These are phyloP conservation scores for Chaetomium olivaceum DNA, from an alignment of 2,329 filamentous ascomycete genomes.

Conservation along the genomic window DNA sequence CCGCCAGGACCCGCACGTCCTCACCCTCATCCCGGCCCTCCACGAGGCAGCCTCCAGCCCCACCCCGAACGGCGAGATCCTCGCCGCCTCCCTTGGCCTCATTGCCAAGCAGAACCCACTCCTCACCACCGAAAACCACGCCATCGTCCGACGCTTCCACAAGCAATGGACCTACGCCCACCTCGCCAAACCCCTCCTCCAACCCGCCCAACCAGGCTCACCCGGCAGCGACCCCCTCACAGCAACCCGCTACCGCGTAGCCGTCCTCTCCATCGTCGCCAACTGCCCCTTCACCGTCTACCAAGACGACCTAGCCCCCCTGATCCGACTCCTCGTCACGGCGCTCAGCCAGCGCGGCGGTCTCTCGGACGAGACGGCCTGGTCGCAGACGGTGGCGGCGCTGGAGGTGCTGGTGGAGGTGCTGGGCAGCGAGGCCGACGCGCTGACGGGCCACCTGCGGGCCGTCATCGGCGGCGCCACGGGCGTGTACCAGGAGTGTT, in stretches of 20 bases:
- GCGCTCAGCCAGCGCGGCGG: slow-evolving; percentile 46
- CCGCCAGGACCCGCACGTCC: slow-evolving; percentile 40
- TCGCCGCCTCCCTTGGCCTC: slow-evolving; percentile 47
- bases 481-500: slow-evolving; percentile 39
- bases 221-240: slow-evolving; percentile 32
- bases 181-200: slow-evolving; percentile 48
- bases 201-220: slow-evolving; percentile 42
- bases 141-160: slow-evolving; percentile 46
- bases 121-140: slow-evolving; percentile 46
- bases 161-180: slow-evolving; percentile 52
- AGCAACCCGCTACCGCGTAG: slow-evolving; percentile 48
- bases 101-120: slow-evolving; percentile 45
- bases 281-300: slow-evolving; percentile 54
- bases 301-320: slow-evolving; percentile 50
- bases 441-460: slow-evolving; percentile 50
- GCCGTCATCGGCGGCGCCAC: slow-evolving; percentile 51
- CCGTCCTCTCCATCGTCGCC: slow-evolving; percentile 50
- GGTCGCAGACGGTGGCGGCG: slow-evolving; percentile 48
- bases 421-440: slow-evolving; percentile 48
- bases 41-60: slow-evolving; percentile 39
- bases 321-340: slow-evolving; percentile 50
- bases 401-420: slow-evolving; percentile 52
- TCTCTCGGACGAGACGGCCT: slow-evolving; percentile 32
- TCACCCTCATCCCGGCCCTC: slow-evolving; percentile 34
- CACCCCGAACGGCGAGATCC: slow-evolving; percentile 39